These are phyloP conservation scores for Truncatella angustata DNA, from an alignment of 2,329 filamentous ascomycete genomes.

Conservation along the genomic window DNA sequence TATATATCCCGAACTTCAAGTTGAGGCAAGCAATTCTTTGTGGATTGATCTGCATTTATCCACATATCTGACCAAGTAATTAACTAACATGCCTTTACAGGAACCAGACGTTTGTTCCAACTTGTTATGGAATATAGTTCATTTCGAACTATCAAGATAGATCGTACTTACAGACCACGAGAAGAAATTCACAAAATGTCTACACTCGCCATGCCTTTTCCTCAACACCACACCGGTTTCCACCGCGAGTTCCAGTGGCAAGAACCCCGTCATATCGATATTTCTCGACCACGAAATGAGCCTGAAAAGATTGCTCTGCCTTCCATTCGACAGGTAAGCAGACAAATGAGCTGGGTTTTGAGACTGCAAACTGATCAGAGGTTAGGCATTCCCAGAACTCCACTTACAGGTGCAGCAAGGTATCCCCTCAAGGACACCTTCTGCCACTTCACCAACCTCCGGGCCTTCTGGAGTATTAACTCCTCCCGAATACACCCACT, in stretches of 20 bases:
- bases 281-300: constrained; percentile 35
- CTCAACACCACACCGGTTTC: constrained; percentile 39
- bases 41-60: not conserved
- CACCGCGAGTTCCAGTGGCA: constrained; percentile 40
- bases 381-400: constrained; percentile 48
- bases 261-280: constrained; percentile 32
- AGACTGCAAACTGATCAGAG: too few relatives aligned
- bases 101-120: constrained; percentile 11
- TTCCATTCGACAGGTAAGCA: constrained; percentile 30
- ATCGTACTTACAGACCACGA: constrained; percentile 23
- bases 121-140: constrained; percentile 42
- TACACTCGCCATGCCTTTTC: constrained; percentile 46
- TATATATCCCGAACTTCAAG: not conserved
- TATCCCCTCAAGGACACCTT: constrained; percentile 27
- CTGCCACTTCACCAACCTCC: constrained; percentile 33
- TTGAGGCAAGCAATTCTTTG: constrained; percentile 11
- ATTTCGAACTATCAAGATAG: constrained; percentile 26
- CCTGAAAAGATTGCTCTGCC: constrained; percentile 44
- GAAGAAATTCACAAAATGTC: constrained; percentile 42
- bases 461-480: constrained; percentile 28
- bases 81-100: constrained; percentile 11
- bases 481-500: constrained; percentile 49
- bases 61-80: constrained; percentile 1
- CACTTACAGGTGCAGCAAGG: constrained; percentile 33
- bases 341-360: constrained; percentile 18